A percentile compares a stretch with the other conserved stretches of the same genome.
Conservation (phyloP, 345 rosid genomes). For the Chamaenerion angustifolium region DNA sequence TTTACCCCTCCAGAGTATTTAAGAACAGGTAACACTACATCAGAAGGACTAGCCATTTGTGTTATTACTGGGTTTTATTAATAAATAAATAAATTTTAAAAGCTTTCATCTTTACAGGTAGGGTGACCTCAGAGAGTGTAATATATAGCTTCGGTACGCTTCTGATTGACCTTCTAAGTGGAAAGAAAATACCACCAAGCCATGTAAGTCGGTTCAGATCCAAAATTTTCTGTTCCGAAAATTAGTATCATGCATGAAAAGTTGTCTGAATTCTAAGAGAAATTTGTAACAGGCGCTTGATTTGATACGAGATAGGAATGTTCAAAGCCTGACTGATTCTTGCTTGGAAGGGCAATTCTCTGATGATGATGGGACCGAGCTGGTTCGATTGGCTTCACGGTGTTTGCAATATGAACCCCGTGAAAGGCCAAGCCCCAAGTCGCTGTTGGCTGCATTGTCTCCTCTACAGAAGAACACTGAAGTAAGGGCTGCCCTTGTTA, state of each 20-base stretch:
- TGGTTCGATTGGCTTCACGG: constrained; percentile 62
- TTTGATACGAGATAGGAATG: constrained; percentile 72
- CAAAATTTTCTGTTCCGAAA: not conserved
- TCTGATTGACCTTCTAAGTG: constrained; percentile 7
- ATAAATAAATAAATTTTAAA: not conserved
- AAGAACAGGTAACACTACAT: constrained; percentile 22
- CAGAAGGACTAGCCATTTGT: not conserved
- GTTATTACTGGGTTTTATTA: not conserved
- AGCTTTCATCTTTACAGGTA: not conserved
- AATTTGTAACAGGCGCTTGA: constrained; percentile 54
- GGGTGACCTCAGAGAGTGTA: constrained; percentile 8
- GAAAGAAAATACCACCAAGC: constrained; percentile 10
- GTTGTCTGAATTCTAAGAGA: not conserved
- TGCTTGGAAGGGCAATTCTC: constrained; percentile 77
- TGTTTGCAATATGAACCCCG: constrained; percentile 80
- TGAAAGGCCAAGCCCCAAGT: constrained; percentile 65
- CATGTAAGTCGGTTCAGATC: constrained; percentile 1
- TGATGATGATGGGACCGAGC: constrained; percentile 55
- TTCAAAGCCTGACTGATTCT: constrained; percentile 74
- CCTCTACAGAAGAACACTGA: constrained; percentile 78
- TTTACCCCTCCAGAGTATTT: constrained; percentile 43
- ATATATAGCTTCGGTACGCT: constrained; percentile 7
- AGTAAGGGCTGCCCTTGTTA: constrained; percentile 17
- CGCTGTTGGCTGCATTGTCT: constrained; percentile 48
- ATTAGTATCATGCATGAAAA: not conserved